Base-by-base conservation (phyloP, 306 rosid species). In the Cicer judaicum region DNA sequence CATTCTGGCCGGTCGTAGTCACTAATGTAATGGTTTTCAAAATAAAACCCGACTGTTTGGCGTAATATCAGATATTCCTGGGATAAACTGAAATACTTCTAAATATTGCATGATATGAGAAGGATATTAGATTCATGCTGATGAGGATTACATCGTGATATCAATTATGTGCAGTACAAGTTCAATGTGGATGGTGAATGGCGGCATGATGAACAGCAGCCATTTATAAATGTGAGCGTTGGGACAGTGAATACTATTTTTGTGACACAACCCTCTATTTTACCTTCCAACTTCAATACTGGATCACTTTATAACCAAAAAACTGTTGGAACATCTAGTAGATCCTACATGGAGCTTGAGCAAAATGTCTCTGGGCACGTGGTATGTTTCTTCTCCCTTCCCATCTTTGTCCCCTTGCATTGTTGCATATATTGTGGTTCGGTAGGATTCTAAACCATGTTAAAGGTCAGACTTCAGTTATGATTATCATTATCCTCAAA, bases 141-240 rank as follows among this genome's bases (percentile, higher is more conserved):
- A 59, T 60, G 55, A 18, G 52, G 50, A 74, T 78, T 44, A 12
- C 80, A 71, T 78, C 36, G 7, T 60, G 36, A 29, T 60, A 81
- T 68, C 59, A 24, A 60, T 70, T 46, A 44, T 62, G 66, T 84
- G 82, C 92, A 92, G 97, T 92, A 79, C 82, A 88, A 87, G 61
- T 92, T 92, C 78, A 68, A 14, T 44, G 93, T 92, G 29, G 97
- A 92, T 68, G 97, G 97, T 54, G 86, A 80, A 76, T 92, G 93
- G 97, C 85, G 84, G 82, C 92, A 92, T 43, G 91, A 92, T 74
- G 97, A 85, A 83, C 88, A 79, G 44, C 84, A 87, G 64, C 88
- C 80, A 50, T 82, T 52, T 79, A 80, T 79, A n/a, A 75, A 24
- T 54, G 92, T 80, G 69, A 73, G 64, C 73, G 66, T 14, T 81